phyloP scores from a whole-genome alignment of 169 alveolate species.

The Plasmodium gallinaceum region DNA sequence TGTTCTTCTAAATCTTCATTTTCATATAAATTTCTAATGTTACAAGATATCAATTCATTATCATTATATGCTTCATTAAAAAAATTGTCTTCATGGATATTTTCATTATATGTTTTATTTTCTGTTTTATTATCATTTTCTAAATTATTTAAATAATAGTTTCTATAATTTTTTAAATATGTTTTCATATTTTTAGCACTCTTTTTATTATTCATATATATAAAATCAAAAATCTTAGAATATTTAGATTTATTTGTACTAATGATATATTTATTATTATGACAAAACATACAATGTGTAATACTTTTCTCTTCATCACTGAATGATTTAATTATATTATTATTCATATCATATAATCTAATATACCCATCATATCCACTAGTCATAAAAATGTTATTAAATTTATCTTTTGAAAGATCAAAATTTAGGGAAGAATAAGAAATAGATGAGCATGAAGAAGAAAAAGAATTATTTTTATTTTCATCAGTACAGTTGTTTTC shows the following conservation, averaged over 20 bases:
- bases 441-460: slow-evolving; percentile 25
- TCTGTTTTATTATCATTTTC: not conserved
- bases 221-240: slow-evolving; percentile 56
- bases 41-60: slow-evolving; percentile 21
- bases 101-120: slow-evolving; percentile 8
- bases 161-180: slow-evolving; percentile 32
- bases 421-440: slow-evolving; percentile 39
- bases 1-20: slow-evolving; percentile 45
- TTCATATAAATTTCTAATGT: slow-evolving; percentile 36
- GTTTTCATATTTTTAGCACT: slow-evolving; percentile 55
- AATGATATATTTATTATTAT: slow-evolving; percentile 68
- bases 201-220: slow-evolving; percentile 69
- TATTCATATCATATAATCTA: slow-evolving; percentile 68
- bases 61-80: slow-evolving; percentile 32
- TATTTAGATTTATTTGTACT: slow-evolving; percentile 59
- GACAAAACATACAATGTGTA: slow-evolving; percentile 73
- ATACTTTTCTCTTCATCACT: slow-evolving; percentile 70
- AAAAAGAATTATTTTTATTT: slow-evolving; percentile 17
- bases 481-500: slow-evolving; percentile 2
- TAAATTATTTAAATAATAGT: slow-evolving; percentile 30
- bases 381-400: slow-evolving; percentile 58
- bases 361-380: slow-evolving; percentile 75
- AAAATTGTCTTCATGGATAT: slow-evolving; percentile 28
- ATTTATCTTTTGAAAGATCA: slow-evolving; percentile 39
- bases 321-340: slow-evolving; percentile 66